Evolutionary conservation across 371 early-diverging fungal genomes (phyloP).

Genomic region (Mucor lusitanicus): DNA sequence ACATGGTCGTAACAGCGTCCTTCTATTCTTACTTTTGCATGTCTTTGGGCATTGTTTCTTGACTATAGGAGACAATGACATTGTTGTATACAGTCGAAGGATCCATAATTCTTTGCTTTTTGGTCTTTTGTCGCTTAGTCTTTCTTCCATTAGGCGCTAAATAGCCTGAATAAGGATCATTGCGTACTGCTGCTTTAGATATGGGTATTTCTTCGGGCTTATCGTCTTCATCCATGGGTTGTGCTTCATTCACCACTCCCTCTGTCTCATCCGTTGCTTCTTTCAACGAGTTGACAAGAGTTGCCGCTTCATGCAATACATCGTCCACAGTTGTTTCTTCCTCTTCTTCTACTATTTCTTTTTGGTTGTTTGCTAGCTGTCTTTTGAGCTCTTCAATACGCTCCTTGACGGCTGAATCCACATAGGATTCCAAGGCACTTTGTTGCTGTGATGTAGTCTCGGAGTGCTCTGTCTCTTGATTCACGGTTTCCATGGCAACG

Average conservation of each 20-base stretch:
- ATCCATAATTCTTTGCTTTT: not conserved
- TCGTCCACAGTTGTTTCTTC: not conserved
- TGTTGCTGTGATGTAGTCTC: not conserved
- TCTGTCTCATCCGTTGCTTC: not conserved
- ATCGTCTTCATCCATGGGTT: not conserved
- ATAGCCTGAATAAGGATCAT: conserved; percentile 19
- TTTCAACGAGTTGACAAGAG: not conserved
- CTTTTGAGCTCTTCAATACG: not conserved
- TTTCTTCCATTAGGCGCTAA: conserved; percentile 2
- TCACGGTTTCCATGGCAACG: not conserved
- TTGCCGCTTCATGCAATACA: not conserved
- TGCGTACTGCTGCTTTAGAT: not conserved
- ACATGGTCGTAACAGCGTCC: not conserved
- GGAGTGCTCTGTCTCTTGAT: not conserved
- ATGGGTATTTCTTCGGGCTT: conserved; percentile 7
- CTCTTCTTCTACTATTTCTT: not conserved
- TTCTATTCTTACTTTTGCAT: conserved; percentile 27
- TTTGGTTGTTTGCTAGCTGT: not conserved
- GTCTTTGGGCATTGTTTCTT: conserved; percentile 28
- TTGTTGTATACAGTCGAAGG: conserved; percentile 19
- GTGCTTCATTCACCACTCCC: not conserved
- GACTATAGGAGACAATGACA: conserved; percentile 30
- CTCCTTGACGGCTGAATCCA: not conserved
- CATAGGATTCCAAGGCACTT: not conserved
- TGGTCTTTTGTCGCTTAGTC: conserved; percentile 1